Conservation (phyloP, 345 rosid genomes). For the Pseudoturritis turrita region DNA sequence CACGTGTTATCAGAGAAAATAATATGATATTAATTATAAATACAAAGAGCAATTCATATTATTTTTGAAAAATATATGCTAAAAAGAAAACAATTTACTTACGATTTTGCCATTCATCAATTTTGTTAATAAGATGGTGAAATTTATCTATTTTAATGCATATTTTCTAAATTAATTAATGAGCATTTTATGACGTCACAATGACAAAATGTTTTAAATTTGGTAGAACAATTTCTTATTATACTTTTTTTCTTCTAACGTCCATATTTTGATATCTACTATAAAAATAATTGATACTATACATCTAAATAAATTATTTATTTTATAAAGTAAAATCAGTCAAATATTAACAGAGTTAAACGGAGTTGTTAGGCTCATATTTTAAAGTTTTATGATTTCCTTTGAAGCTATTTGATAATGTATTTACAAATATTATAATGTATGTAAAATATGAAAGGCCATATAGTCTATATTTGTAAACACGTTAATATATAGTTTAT, state of each 20-base stretch:
- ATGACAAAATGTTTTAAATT: background rate
- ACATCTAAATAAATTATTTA: background rate
- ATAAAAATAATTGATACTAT: background rate
- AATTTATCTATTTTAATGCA: too few species aligned
- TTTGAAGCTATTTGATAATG: background rate
- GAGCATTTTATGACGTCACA: background rate
- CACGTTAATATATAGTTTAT: background rate
- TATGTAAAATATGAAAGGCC: background rate
- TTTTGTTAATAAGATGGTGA: too few species aligned
- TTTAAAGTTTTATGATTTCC: background rate
- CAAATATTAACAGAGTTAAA: background rate
- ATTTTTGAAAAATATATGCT: too few species aligned
- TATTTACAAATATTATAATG: background rate
- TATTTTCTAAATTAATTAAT: too few species aligned
- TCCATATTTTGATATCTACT: background rate
- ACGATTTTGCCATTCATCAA: too few species aligned
- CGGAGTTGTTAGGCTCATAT: background rate
- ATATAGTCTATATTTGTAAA: background rate
- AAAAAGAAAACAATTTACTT: too few species aligned
- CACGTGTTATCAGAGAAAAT: too few species aligned
- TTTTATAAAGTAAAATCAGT: background rate
- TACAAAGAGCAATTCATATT: too few species aligned
- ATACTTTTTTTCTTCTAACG: background rate
- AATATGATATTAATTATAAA: too few species aligned
- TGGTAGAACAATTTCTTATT: background rate